Conservation (phyloP, 164 flowering plant species). For the Kalanchoe fedtschenkoi region DNA sequence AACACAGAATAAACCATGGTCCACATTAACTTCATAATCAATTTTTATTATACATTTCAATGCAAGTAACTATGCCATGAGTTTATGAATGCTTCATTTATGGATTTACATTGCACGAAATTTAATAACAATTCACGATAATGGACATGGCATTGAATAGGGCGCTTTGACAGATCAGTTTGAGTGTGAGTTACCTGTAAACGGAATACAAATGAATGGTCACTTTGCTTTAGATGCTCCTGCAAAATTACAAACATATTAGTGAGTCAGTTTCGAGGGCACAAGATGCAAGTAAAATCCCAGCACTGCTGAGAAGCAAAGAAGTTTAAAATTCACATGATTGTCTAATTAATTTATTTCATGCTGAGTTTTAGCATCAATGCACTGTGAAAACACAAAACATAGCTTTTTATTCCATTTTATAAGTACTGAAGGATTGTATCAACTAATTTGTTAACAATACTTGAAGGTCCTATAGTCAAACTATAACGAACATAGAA, state of each 20-base stretch:
- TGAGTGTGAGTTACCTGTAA: slow-evolving; percentile 52
- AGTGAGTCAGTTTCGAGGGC: neutral
- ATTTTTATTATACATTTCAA: neutral
- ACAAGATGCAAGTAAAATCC: neutral
- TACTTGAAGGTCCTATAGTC: neutral
- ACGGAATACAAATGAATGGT: slow-evolving; percentile 84
- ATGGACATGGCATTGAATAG: neutral
- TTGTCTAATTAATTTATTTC: too few species aligned
- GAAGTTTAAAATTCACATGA: neutral
- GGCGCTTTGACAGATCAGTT: neutral
- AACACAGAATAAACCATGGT: neutral
- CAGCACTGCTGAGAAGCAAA: neutral
- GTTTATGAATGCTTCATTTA: too few species aligned
- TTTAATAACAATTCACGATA: neutral
- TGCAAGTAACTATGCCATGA: neutral
- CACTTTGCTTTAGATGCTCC: slow-evolving; percentile 93
- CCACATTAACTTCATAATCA: neutral
- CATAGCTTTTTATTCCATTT: neutral
- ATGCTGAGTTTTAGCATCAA: too few species aligned
- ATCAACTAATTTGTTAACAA: neutral
- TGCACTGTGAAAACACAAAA: too few species aligned
- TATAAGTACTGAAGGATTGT: neutral
- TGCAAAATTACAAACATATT: slow-evolving; percentile 31
- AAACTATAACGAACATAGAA: neutral
- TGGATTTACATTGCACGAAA: neutral